Evolutionary conservation across 139 green algal genomes (phyloP), one percentile per base, ranked within the genome.

Genomic region (Chlorella sp.): DNA sequence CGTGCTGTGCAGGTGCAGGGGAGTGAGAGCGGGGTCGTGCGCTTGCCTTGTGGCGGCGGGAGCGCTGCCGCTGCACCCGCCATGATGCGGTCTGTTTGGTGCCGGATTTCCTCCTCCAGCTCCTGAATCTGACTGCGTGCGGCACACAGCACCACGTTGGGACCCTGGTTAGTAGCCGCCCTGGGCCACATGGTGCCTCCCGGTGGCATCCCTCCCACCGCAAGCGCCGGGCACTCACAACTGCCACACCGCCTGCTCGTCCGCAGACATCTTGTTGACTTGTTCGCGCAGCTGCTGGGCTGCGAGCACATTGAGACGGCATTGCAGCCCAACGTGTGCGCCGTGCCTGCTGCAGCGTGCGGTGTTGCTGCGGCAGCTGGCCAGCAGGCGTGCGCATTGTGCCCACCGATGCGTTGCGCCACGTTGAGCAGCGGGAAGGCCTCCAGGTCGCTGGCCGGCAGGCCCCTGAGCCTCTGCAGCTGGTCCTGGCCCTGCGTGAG

Each of bases 211-310:
- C n/a, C n/a, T n/a, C n/a, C n/a, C n/a, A n/a, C n/a, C n/a, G n/a
- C n/a, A n/a, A n/a, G n/a, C n/a, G n/a, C n/a, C n/a, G n/a, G n/a
- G 17, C 24, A 64, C 55, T 64, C 55, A 64, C 55, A 64, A 30
- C 24, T 31, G 24, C 55, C 55, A 64, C 4, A 64, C 22, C 55
- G 22, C 22, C 55, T 64, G 55, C 55, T 64, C 55, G 17, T 27
- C 55, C 6, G 55, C 22, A 30, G 14, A 10, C 55, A 64, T 64
- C 55, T 64, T 30, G 22, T 64, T 64, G 4, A 64, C 55, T 4
- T 10, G 14, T 4, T 64, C 55, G 4, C 24, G 20, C 55, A 64
- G 55, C 55, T 64, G 55, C 24, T 64, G 55, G 17, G 24, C 55
- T 64, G 55, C 55, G 24, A n/a, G n/a, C n/a, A n/a, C n/a, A n/a